Evolutionary conservation across 2,329 filamentous ascomycete species (phyloP).

Genomic region (Parastagonospora nodorum): DNA sequence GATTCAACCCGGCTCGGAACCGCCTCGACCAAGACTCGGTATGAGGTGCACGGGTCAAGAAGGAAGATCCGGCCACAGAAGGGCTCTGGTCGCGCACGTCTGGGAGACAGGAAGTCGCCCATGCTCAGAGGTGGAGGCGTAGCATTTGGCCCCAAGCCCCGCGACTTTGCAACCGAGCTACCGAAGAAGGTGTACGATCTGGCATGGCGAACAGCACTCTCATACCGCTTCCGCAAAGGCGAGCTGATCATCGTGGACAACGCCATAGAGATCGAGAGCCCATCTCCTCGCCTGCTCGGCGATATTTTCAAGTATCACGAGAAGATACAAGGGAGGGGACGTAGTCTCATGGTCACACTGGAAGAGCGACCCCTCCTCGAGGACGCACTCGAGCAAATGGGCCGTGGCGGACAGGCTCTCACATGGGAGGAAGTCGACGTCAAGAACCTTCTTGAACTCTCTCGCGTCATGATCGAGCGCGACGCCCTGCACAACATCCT

Average conservation of each 20-base stretch:
- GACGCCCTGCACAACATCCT: conserved; percentile 77
- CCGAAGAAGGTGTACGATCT: conserved; percentile 92
- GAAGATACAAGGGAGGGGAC: conserved; percentile 49
- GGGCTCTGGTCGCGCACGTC: conserved; percentile 78
- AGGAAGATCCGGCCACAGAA: conserved; percentile 87
- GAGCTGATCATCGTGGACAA: conserved; percentile 87
- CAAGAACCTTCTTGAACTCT: conserved; percentile 87
- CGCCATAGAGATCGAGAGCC: conserved; percentile 71
- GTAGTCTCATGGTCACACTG: conserved; percentile 37
- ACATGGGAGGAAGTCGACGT: conserved; percentile 84
- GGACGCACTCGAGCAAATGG: conserved; percentile 67
- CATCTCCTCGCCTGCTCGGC: conserved; percentile 65
- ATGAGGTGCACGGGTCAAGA: conserved; percentile 81
- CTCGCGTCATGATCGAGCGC: conserved; percentile 85
- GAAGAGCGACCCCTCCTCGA: conserved; percentile 60
- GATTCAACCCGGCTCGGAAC: conserved; percentile 81
- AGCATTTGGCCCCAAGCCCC: conserved; percentile 83
- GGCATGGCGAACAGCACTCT: conserved; percentile 92
- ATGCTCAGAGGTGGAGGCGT: conserved; percentile 85
- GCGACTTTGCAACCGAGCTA: conserved; percentile 85
- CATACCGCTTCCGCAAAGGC: conserved; percentile 85
- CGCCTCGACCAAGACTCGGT: conserved; percentile 62
- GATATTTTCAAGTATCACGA: conserved; percentile 72
- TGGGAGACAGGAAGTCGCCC: conserved; percentile 81
- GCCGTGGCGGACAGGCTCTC: conserved; percentile 71